Conservation (phyloP, 2,329 filamentous ascomycete species). For the Colletotrichum lindemuthianum region DNA sequence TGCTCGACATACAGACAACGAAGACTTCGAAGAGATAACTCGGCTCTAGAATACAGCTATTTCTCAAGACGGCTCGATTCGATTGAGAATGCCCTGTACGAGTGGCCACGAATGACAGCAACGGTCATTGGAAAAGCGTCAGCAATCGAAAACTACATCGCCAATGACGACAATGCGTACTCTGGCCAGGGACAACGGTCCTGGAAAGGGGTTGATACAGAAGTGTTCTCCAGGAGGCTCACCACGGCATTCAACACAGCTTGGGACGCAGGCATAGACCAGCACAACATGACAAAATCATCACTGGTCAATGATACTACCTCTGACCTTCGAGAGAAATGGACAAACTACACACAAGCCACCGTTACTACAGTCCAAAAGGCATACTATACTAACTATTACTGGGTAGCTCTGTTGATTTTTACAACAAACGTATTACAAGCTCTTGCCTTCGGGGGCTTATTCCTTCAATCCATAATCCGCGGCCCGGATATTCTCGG, state of each 20-base stretch:
- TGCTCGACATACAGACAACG: too few relatives aligned
- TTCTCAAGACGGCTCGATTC: too few relatives aligned
- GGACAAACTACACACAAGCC: background rate
- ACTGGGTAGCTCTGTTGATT: constrained; percentile 11
- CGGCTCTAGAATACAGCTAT: too few relatives aligned
- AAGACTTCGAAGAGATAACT: too few relatives aligned
- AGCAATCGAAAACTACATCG: background rate
- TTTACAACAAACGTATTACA: constrained; percentile 11
- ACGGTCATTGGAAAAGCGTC: too few relatives aligned
- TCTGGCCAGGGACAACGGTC: background rate
- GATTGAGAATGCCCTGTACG: too few relatives aligned
- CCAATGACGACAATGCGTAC: background rate
- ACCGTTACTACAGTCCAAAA: background rate
- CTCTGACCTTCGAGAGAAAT: background rate
- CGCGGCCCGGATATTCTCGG: constrained; percentile 18
- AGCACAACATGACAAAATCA: background rate
- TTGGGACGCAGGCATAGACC: background rate
- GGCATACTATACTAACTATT: constrained; percentile 12
- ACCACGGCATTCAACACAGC: background rate
- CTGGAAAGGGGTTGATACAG: background rate
- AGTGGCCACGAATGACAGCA: too few relatives aligned
- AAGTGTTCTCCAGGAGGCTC: background rate
- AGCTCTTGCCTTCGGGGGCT: constrained; percentile 5
- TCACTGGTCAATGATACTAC: background rate
- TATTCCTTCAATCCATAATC: constrained; percentile 12